Percentiles rank a stretch among this genome's conserved stretches.
Conservation (phyloP, 768 basidiomycete species). For the Fibroporia radiculosa region DNA sequence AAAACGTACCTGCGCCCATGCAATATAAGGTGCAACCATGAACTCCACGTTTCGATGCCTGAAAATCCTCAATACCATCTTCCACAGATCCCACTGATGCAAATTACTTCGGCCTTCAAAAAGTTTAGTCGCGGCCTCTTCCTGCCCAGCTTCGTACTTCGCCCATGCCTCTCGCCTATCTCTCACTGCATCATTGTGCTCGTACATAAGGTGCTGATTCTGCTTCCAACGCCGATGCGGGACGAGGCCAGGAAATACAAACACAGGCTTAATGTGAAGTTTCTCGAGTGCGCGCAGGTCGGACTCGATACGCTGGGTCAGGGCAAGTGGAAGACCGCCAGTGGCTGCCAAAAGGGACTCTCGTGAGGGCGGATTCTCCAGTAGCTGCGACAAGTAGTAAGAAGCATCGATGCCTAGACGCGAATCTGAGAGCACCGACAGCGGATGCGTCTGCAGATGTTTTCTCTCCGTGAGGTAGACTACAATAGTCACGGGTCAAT, state of each 20-base stretch:
- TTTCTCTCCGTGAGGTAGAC: conserved; percentile 85
- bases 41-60: conserved; percentile 94
- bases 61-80: conserved; percentile 86
- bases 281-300: conserved; percentile 89
- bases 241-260: conserved; percentile 88
- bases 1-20: conserved; percentile 85
- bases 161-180: conserved; percentile 85
- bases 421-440: conserved; percentile 79
- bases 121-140: conserved; percentile 79
- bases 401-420: conserved; percentile 96
- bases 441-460: conserved; percentile 74
- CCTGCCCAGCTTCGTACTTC: conserved; percentile 87
- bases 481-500: conserved; percentile 22
- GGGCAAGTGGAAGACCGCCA: conserved; percentile 86
- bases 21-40: conserved; percentile 89
- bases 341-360: conserved; percentile 94
- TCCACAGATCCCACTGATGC: conserved; percentile 87
- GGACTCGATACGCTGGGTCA: conserved; percentile 81
- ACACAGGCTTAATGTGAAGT: conserved; percentile 94
- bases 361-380: conserved; percentile 65
- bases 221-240: conserved; percentile 71
- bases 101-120: conserved; percentile 72
- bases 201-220: conserved; percentile 41
- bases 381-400: conserved; percentile 76
- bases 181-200: conserved; percentile 55